A percentile compares a stretch with the other conserved stretches of the same genome.
Conservation (phyloP, 176 grass and related monocot genomes). For the Musa itinerans region DNA sequence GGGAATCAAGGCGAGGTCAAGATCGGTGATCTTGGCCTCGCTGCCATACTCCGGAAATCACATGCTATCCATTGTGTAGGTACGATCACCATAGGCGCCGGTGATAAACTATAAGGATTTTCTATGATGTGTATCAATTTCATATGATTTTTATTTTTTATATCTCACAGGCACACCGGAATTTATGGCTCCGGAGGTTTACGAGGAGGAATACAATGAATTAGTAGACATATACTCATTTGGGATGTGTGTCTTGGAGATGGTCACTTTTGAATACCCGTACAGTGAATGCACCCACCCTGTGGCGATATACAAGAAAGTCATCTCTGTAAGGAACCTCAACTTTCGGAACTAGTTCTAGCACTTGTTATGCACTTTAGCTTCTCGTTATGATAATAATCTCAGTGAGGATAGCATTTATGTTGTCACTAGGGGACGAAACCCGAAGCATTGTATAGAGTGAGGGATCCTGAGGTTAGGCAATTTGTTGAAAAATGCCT, state of each 20-base stretch:
- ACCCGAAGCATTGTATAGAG: constrained; percentile 71
- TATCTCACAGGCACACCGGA: constrained; percentile 58
- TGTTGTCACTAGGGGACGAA: constrained; percentile 61
- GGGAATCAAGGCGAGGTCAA: constrained; percentile 93
- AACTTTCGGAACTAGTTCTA: not conserved
- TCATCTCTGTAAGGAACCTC: constrained; percentile 59
- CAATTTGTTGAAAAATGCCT: constrained; percentile 81
- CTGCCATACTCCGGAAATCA: constrained; percentile 85
- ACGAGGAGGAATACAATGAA: constrained; percentile 92
- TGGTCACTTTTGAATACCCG: constrained; percentile 92
- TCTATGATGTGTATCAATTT: constrained; percentile 19
- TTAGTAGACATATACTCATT: constrained; percentile 96
- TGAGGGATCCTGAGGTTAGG: constrained; percentile 57
- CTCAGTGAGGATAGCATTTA: constrained; percentile 24
- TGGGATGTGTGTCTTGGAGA: constrained; percentile 93
- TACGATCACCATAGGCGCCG: constrained; percentile 19
- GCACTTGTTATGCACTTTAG: not conserved
- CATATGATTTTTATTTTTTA: not conserved
- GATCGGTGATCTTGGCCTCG: constrained; percentile 90
- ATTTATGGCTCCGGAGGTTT: constrained; percentile 99
- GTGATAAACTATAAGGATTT: not conserved
- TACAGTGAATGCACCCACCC: constrained; percentile 89
- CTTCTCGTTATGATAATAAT: constrained; percentile 4
- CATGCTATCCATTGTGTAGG: constrained; percentile 87
- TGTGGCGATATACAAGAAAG: constrained; percentile 95